phyloP scores from a whole-genome alignment of 2,329 filamentous ascomycete genomes.

The Cytospora schulzeri region DNA sequence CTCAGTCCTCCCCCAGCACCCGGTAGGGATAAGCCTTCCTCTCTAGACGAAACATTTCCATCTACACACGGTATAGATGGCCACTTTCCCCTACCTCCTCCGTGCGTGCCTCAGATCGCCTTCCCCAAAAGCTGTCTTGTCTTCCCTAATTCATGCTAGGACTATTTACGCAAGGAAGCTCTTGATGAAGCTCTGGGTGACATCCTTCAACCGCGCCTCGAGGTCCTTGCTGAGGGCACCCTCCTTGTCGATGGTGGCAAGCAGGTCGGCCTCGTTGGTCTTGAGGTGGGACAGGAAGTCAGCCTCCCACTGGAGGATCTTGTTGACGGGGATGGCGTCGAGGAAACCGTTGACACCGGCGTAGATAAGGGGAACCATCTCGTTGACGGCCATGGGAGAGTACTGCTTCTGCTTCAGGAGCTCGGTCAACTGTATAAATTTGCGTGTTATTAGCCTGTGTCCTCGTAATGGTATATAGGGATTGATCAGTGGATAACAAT shows the following conservation, averaged over 20 bases:
- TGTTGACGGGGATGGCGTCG: conserved; percentile 83
- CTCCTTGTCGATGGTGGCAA: conserved; percentile 91
- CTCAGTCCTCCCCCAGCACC: conserved; percentile 52
- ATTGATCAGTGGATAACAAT: not conserved
- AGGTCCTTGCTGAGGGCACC: conserved; percentile 93
- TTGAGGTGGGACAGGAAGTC: conserved; percentile 93
- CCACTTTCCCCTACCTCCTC: conserved; percentile 39
- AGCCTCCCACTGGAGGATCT: conserved; percentile 90
- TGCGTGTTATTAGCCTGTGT: conserved; percentile 29
- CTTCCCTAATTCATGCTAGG: conserved; percentile 39
- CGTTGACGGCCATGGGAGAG: conserved; percentile 96
- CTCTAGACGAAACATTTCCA: conserved; percentile 51
- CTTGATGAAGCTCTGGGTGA: conserved; percentile 84
- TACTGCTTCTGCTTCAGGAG: conserved; percentile 99
- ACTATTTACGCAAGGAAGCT: conserved; percentile 70
- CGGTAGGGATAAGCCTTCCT: conserved; percentile 44
- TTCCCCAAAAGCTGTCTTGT: conserved; percentile 21
- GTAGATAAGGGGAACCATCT: conserved; percentile 99
- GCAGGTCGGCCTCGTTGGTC: conserved; percentile 83
- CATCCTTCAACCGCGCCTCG: conserved; percentile 79
- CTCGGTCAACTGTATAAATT: conserved; percentile 72
- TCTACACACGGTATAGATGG: conserved; percentile 51
- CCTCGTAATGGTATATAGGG: conserved; percentile 28
- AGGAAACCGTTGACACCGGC: conserved; percentile 98
- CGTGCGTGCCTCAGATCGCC: conserved; percentile 36